Conservation (phyloP, 495 filamentous ascomycete genomes). For the Penicillium salamii region DNA sequence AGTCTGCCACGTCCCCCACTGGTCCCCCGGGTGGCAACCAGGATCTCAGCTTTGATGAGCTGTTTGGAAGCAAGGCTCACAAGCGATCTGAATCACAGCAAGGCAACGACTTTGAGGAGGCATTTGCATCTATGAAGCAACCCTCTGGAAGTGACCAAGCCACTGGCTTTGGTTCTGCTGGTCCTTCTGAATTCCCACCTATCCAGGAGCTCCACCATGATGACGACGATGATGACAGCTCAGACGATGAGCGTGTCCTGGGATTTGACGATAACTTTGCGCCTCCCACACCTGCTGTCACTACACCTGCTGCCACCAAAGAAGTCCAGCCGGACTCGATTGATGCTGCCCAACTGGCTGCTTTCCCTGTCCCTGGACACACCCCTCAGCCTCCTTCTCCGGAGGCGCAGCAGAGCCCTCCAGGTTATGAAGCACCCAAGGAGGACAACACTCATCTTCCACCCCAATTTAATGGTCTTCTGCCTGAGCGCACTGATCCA, state of each 20-base stretch:
- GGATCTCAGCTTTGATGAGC: conserved; percentile 46
- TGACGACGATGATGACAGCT: conserved; percentile 69
- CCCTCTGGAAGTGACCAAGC: conserved; percentile 16
- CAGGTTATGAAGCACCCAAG: conserved; percentile 53
- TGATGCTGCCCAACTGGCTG: conserved; percentile 38
- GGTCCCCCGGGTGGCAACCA: conserved; percentile 20
- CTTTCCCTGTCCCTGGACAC: conserved; percentile 38
- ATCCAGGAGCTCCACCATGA: conserved; percentile 82
- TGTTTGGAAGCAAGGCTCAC: conserved; percentile 55
- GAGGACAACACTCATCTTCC: conserved; percentile 45
- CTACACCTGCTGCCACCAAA: conserved; percentile 39
- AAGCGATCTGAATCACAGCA: conserved; percentile 58
- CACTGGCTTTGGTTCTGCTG: conserved; percentile 31
- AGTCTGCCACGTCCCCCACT: conserved; percentile 19
- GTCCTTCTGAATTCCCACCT: conserved; percentile 79
- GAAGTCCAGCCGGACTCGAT: conserved; percentile 30
- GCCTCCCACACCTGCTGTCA: conserved; percentile 54
- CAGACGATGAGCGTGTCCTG: conserved; percentile 61
- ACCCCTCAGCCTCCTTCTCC: conserved; percentile 43
- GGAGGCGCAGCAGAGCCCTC: conserved; percentile 62
- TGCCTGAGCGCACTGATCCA: conserved; percentile 64
- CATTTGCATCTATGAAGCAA: conserved; percentile 44
- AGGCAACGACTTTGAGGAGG: conserved; percentile 49
- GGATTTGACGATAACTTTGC: conserved; percentile 94
- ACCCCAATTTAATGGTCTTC: conserved; percentile 59